Conservation (phyloP, 345 rosid genomes). For the Reutealis trisperma region DNA sequence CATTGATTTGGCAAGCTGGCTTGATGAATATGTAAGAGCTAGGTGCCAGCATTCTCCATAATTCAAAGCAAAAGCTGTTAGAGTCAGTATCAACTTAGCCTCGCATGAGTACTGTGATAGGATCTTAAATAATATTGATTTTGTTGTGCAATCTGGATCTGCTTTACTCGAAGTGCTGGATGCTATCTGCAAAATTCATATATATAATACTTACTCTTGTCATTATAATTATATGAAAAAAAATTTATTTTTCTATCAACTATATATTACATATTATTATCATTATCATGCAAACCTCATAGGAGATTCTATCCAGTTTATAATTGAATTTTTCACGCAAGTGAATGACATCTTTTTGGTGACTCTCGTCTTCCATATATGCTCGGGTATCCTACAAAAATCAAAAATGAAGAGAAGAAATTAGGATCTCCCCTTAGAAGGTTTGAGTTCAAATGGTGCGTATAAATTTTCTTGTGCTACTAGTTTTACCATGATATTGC, state of each 20-base stretch:
- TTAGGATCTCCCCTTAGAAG: neutral
- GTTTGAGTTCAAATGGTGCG: no score
- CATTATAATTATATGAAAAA: no score
- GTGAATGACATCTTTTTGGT: conserved; percentile 7
- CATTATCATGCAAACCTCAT: conserved; percentile 9
- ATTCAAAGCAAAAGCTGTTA: conserved; percentile 65
- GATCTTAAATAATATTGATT: conserved; percentile 44
- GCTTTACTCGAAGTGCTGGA: conserved; percentile 54
- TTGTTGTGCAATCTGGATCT: conserved; percentile 49
- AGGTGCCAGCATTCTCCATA: conserved; percentile 76
- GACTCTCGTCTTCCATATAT: conserved; percentile 20
- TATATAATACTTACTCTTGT: no score
- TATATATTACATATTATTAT: neutral
- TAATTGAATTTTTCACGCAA: conserved; percentile 23
- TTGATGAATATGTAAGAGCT: conserved; percentile 57
- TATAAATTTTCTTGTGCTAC: no score
- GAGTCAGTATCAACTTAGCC: conserved; percentile 52
- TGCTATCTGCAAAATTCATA: conserved; percentile 43
- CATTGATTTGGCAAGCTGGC: conserved; percentile 60
- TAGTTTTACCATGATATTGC: conserved; percentile 24
- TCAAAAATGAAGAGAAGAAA: neutral
- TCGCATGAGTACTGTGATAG: conserved; percentile 55
- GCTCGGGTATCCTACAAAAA: conserved; percentile 9
- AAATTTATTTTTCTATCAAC: no score
- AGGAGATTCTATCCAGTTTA: conserved; percentile 23